These are phyloP conservation scores for Chalaropsis thielavioides DNA, from an alignment of 2,329 filamentous ascomycete genomes.

Conservation along the genomic window DNA sequence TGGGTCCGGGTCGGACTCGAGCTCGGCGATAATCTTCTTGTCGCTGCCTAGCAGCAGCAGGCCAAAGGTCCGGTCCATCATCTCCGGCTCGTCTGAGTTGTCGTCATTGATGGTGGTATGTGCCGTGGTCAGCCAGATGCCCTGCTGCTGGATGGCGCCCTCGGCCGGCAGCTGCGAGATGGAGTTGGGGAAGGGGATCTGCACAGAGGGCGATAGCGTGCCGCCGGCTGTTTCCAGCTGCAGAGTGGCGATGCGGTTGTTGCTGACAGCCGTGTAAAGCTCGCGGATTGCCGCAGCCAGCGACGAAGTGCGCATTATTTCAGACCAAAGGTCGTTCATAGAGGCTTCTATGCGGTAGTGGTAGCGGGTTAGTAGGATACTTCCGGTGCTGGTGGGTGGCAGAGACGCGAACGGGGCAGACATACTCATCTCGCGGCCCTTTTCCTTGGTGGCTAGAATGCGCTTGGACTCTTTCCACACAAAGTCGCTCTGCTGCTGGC, in stretches of 20 bases:
- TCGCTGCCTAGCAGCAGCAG: conserved; percentile 75
- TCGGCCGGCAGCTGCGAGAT: conserved; percentile 58
- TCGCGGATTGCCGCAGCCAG: conserved; percentile 71
- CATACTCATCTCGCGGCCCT: conserved; percentile 54
- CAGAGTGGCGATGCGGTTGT: conserved; percentile 73
- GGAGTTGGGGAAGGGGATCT: conserved; percentile 52
- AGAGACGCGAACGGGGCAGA: conserved; percentile 15
- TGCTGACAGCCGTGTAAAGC: conserved; percentile 66
- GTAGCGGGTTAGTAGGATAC: too few relatives aligned
- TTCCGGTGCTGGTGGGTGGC: too few relatives aligned
- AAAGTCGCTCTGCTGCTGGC: conserved; percentile 78
- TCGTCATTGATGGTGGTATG: conserved; percentile 58
- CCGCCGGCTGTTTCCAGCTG: conserved; percentile 52
- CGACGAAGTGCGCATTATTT: conserved; percentile 57
- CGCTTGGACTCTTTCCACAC: conserved; percentile 81
- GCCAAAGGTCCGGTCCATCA: conserved; percentile 74
- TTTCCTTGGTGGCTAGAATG: conserved; percentile 68
- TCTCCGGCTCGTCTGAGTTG: conserved; percentile 47
- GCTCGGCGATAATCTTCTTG: conserved; percentile 54
- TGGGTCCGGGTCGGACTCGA: conserved; percentile 63
- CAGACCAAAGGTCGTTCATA: conserved; percentile 53
- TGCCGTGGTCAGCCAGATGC: conserved; percentile 76
- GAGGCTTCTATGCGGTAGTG: conserved; percentile 32
- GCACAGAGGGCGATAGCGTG: conserved; percentile 45
- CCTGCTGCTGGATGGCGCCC: conserved; percentile 53